Conservation (phyloP, 2,329 filamentous ascomycete species). For the Aspergillus sp. region DNA sequence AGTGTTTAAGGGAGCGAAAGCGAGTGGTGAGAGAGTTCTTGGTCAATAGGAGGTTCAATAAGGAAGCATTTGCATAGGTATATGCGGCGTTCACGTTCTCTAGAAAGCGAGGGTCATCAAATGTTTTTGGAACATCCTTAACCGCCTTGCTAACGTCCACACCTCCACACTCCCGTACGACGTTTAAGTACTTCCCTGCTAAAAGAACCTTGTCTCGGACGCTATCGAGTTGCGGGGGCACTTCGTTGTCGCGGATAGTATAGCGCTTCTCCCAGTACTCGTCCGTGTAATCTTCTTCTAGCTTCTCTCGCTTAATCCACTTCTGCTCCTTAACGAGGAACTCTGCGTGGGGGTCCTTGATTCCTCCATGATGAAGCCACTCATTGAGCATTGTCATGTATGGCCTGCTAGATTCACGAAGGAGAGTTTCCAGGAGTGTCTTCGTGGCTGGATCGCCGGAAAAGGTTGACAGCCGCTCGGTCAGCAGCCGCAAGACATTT, state of each 20-base stretch:
- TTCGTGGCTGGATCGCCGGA: conserved; percentile 90
- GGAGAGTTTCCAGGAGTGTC: conserved; percentile 73
- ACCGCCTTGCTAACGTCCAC: conserved; percentile 90
- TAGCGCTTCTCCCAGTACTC: conserved; percentile 99
- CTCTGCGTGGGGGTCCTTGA: conserved; percentile 89
- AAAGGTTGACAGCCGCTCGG: conserved; percentile 80
- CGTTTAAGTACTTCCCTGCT: conserved; percentile 96
- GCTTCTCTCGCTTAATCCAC: conserved; percentile 83
- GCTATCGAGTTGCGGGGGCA: conserved; percentile 85
- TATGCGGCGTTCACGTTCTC: conserved; percentile 97
- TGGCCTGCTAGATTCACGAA: conserved; percentile 85
- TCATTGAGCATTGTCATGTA: conserved; percentile 99
- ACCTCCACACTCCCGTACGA: conserved; percentile 93
- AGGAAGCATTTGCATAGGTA: conserved; percentile 88
- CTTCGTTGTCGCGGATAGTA: conserved; percentile 85
- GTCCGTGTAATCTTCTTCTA: conserved; percentile 96
- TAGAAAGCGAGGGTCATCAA: conserved; percentile 87
- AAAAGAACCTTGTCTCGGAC: conserved; percentile 93
- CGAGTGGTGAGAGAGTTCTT: conserved; percentile 87
- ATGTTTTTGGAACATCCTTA: conserved; percentile 83
- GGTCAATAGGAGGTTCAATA: conserved; percentile 86
- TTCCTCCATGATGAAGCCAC: conserved; percentile 94
- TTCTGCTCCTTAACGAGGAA: conserved; percentile 96
- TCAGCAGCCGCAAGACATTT: conserved; percentile 84
- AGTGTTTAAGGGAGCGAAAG: conserved; percentile 90